Evolutionary conservation across 345 rosid species (phyloP).

Genomic region (Hibiscus trionum): DNA sequence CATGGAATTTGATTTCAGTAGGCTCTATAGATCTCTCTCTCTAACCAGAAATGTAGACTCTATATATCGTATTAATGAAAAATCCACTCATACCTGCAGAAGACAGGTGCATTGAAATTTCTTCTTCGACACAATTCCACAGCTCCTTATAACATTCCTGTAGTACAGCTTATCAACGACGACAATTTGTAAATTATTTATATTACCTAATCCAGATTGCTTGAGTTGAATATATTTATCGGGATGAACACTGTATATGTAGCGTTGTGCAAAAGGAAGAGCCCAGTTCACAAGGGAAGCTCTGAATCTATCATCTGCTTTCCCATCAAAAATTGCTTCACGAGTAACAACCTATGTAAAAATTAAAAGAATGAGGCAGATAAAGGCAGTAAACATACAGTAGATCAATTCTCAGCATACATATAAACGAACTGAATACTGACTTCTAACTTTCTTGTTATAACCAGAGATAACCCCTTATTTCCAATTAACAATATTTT

Average conservation of each 20-base stretch:
- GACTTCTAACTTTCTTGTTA: background rate
- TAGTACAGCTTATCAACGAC: constrained; percentile 69
- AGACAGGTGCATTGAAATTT: constrained; percentile 49
- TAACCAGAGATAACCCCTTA: background rate
- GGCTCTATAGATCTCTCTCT: background rate
- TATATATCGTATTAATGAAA: background rate
- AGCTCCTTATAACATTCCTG: constrained; percentile 48
- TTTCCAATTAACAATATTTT: background rate
- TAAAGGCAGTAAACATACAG: background rate
- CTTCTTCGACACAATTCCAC: constrained; percentile 41
- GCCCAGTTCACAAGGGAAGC: constrained; percentile 72
- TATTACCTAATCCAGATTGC: constrained; percentile 36
- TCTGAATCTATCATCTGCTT: constrained; percentile 37
- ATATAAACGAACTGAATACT: background rate
- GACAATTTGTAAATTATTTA: constrained; percentile 40
- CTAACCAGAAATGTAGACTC: background rate
- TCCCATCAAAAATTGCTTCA: constrained; percentile 57
- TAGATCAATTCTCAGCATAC: background rate
- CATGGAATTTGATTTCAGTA: background rate
- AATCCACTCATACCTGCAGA: constrained; percentile 51
- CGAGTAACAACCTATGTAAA: constrained; percentile 62
- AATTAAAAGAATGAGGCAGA: background rate
- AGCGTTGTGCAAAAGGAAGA: constrained; percentile 94
- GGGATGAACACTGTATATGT: constrained; percentile 47
- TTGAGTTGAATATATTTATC: constrained; percentile 46